A percentile compares a stretch with the other conserved stretches of the same genome.
Evolutionary conservation across 345 rosid species (phyloP).

Genomic region (Acer campestre): DNA sequence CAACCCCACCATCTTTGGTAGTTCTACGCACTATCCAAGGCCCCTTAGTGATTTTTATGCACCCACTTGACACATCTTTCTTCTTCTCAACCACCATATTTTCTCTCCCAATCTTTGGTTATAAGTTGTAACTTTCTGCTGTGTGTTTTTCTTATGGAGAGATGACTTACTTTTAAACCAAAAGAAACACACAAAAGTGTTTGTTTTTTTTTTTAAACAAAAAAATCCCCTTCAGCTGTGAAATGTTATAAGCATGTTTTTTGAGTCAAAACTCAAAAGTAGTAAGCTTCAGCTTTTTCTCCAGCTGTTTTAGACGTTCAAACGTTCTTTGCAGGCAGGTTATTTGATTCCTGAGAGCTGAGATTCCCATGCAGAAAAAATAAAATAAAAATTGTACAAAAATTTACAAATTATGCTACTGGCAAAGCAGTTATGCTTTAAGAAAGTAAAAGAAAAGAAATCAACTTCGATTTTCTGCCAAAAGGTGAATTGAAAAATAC

Average conservation of each 20-base stretch:
- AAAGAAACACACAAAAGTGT: not conserved
- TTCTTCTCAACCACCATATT: constrained; percentile 23
- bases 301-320: not conserved
- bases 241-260: too few relatives aligned
- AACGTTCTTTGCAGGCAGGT: not conserved
- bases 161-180: not conserved
- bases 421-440: not conserved
- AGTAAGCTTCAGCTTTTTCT: not conserved
- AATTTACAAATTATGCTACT: not conserved
- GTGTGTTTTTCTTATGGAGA: not conserved
- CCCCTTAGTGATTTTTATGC: constrained; percentile 44
- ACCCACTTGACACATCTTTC: constrained; percentile 18
- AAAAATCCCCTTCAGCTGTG: too few relatives aligned
- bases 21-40: constrained; percentile 44
- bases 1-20: constrained; percentile 29
- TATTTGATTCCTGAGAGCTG: constrained; percentile 5
- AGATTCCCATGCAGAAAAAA: not conserved
- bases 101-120: not conserved
- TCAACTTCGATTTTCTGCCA: too few relatives aligned
- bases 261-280: too few relatives aligned
- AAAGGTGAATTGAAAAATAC: too few relatives aligned
- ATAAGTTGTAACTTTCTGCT: not conserved
- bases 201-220: too few relatives aligned
- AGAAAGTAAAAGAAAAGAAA: not conserved
- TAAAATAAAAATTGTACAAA: constrained; percentile 2